Percentiles rank a stretch among this genome's conserved stretches.
phyloP scores from a whole-genome alignment of 441 rosid species.

The Gossypium schwendimanii region DNA sequence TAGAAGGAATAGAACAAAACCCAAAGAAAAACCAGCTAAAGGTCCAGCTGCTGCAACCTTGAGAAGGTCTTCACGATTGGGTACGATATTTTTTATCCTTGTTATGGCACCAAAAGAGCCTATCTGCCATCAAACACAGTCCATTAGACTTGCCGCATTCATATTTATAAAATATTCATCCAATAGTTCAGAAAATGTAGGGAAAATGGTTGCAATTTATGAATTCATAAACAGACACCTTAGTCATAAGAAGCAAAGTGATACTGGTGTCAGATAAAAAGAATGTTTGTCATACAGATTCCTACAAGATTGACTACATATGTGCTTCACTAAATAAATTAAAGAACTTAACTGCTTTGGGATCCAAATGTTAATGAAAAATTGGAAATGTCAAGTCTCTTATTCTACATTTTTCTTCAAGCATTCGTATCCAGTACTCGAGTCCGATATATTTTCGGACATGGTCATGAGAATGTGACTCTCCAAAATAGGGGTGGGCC shows the following conservation, averaged over 20 bases:
- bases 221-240: not conserved
- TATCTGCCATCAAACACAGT: slow-evolving; percentile 70
- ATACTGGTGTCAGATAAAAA: not conserved
- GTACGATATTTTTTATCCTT: slow-evolving; percentile 65
- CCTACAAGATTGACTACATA: not conserved
- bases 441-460: not conserved
- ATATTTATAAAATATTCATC: not conserved
- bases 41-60: slow-evolving; percentile 95
- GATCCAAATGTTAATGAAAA: not conserved
- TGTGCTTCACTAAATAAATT: not conserved
- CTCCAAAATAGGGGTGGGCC: not conserved
- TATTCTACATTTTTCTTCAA: not conserved
- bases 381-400: not conserved
- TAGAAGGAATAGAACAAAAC: slow-evolving; percentile 59
- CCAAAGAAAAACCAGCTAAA: slow-evolving; percentile 78
- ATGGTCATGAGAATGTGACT: not conserved
- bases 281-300: not conserved
- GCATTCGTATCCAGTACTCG: not conserved
- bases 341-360: not conserved
- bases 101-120: slow-evolving; percentile 97
- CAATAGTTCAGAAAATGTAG: slow-evolving; percentile 7
- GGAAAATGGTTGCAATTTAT: not conserved
- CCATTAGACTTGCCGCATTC: slow-evolving; percentile 24
- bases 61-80: slow-evolving; percentile 81
- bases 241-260: not conserved